phyloP scores from a whole-genome alignment of 2,329 filamentous ascomycete species.

The Aspergillus cejpii region DNA sequence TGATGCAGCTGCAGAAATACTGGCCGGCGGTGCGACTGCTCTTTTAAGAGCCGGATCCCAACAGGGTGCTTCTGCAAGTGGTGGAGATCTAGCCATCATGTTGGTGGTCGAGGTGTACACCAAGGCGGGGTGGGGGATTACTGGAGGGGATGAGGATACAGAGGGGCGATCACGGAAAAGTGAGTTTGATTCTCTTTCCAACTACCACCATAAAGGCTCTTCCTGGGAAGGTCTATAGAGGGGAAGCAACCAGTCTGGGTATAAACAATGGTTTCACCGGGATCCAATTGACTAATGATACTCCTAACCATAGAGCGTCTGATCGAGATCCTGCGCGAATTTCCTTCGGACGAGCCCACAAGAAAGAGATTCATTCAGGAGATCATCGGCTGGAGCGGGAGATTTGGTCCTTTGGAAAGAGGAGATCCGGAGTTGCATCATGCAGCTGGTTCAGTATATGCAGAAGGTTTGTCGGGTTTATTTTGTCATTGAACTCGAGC shows the following conservation, averaged over 20 bases:
- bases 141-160: slow-evolving; percentile 48
- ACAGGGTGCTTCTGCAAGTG: slow-evolving; percentile 88
- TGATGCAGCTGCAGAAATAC: slow-evolving; percentile 75
- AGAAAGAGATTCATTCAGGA: slow-evolving; percentile 88
- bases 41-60: slow-evolving; percentile 58
- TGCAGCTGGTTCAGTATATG: slow-evolving; percentile 77
- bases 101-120: slow-evolving; percentile 86
- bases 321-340: slow-evolving; percentile 70
- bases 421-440: slow-evolving; percentile 94
- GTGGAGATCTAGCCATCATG: slow-evolving; percentile 79
- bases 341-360: slow-evolving; percentile 76
- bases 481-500: neutral
- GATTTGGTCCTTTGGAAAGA: slow-evolving; percentile 76
- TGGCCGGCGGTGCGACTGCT: slow-evolving; percentile 75
- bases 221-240: neutral
- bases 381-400: slow-evolving; percentile 79
- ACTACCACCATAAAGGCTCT: neutral
- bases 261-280: neutral
- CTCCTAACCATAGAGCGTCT: slow-evolving; percentile 47
- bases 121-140: slow-evolving; percentile 67
- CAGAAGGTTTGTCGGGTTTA: slow-evolving; percentile 52
- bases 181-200: slow-evolving; percentile 15
- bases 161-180: slow-evolving; percentile 59
- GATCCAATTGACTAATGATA: slow-evolving; percentile 4
- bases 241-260: neutral